Evolutionary conservation across 2,329 filamentous ascomycete genomes (phyloP).

Genomic region (Cladosporium halotolerans): DNA sequence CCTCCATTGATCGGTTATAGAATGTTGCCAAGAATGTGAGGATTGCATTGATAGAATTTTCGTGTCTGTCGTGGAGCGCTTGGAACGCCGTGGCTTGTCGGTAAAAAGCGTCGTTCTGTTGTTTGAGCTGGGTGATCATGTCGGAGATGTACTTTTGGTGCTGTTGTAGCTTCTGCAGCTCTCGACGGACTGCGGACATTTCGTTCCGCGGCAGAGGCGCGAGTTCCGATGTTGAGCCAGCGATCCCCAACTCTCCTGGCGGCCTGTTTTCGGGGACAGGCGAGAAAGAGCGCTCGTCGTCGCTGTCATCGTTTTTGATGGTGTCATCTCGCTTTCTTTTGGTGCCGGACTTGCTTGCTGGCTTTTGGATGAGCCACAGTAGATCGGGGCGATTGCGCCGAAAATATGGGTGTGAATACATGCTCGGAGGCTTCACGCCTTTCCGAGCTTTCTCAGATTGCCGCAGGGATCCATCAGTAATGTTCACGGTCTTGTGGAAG

Average conservation of each 20-base stretch:
- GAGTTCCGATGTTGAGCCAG: conserved; percentile 40
- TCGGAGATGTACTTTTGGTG: conserved; percentile 81
- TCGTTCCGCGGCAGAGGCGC: conserved; percentile 62
- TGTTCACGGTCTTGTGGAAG: conserved; percentile 51
- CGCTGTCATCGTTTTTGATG: conserved; percentile 63
- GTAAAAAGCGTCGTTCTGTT: conserved; percentile 82
- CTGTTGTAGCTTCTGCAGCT: conserved; percentile 73
- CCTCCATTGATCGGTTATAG: conserved; percentile 87
- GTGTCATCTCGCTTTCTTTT: conserved; percentile 50
- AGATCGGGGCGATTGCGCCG: conserved; percentile 86
- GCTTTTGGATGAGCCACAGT: conserved; percentile 93
- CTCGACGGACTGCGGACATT: conserved; percentile 67
- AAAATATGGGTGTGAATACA: conserved; percentile 97
- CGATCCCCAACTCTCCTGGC: conserved; percentile 19
- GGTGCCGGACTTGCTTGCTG: conserved; percentile 59
- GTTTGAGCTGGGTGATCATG: conserved; percentile 71
- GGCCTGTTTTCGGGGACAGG: conserved; percentile 23
- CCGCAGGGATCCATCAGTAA: conserved; percentile 96
- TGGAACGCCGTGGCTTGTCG: conserved; percentile 86
- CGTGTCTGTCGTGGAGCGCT: conserved; percentile 87
- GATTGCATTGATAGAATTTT: conserved; percentile 98
- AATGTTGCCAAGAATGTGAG: conserved; percentile 94
- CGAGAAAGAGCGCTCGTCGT: conserved; percentile 49
- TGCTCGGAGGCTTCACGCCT: conserved; percentile 88
- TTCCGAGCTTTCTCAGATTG: conserved; percentile 94